These are phyloP conservation scores for Cucurbita ficifolia DNA, from an alignment of 306 rosid species.

Conservation along the genomic window DNA sequence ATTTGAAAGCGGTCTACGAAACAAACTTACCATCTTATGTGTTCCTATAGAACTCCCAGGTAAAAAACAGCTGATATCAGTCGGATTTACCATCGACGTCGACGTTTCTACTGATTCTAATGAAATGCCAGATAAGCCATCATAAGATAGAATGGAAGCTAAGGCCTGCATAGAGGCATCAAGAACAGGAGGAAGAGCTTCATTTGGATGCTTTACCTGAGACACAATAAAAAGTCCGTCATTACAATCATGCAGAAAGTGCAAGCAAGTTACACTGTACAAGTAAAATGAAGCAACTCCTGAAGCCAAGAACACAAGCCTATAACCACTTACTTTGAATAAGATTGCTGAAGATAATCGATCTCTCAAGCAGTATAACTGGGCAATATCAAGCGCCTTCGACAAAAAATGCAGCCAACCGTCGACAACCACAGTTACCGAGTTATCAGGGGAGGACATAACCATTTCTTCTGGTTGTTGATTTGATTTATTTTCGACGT, in stretches of 20 bases:
- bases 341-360: slow-evolving; percentile 58
- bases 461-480: slow-evolving; percentile 31
- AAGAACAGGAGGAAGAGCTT: slow-evolving; percentile 51
- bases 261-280: not conserved
- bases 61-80: slow-evolving; percentile 14
- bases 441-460: slow-evolving; percentile 65
- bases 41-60: not conserved
- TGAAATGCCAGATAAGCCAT: slow-evolving; percentile 42
- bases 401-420: slow-evolving; percentile 63
- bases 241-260: not conserved
- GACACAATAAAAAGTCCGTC: slow-evolving; percentile 7
- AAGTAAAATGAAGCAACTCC: not conserved
- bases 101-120: slow-evolving; percentile 20
- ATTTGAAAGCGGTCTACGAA: slow-evolving; percentile 14
- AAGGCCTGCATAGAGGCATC: slow-evolving; percentile 41
- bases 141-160: slow-evolving; percentile 45
- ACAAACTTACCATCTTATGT: slow-evolving; percentile 11
- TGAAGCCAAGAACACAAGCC: not conserved
- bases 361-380: slow-evolving; percentile 83
- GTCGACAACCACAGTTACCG: slow-evolving; percentile 54
- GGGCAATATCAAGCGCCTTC: slow-evolving; percentile 86
- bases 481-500: slow-evolving; percentile 27
- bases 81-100: slow-evolving; percentile 22
- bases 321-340: slow-evolving; percentile 36
- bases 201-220: slow-evolving; percentile 53